Percentiles rank a stretch among this genome's conserved stretches.
These are phyloP conservation scores for Phytophthora fragariae DNA, from an alignment of 352 stramenopile genomes.

Conservation along the genomic window DNA sequence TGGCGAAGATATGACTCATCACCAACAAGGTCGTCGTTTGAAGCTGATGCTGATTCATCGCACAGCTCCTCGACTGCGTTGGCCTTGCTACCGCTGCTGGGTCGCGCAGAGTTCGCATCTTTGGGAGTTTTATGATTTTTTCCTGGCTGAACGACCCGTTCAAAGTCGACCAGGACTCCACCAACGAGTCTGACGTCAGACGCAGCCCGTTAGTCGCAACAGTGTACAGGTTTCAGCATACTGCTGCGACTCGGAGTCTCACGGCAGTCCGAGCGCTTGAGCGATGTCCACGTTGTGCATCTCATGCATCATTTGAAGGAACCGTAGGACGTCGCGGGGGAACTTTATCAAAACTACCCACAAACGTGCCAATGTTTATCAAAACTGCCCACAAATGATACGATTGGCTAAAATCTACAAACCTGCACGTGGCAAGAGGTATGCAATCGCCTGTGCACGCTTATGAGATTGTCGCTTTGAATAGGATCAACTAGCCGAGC, in stretches of 20 bases:
- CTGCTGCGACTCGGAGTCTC: too few species aligned
- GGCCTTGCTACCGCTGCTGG: background rate
- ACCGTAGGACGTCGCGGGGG: too few species aligned
- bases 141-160: slow-evolving; percentile 34
- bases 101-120: slow-evolving; percentile 10
- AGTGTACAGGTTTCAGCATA: slow-evolving; percentile 55
- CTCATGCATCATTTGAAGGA: too few species aligned
- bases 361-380: too few species aligned
- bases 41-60: background rate
- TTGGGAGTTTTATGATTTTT: slow-evolving; percentile 21
- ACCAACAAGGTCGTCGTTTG: too few species aligned
- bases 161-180: slow-evolving; percentile 41
- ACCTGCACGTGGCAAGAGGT: background rate
- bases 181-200: slow-evolving; percentile 47
- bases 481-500: slow-evolving; percentile 11
- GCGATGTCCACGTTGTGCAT: too few species aligned
- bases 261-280: too few species aligned
- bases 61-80: slow-evolving; percentile 15
- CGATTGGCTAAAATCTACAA: too few species aligned
- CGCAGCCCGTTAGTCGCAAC: slow-evolving; percentile 48
- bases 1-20: too few species aligned
- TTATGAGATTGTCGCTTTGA: background rate
- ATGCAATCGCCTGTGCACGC: slow-evolving; percentile 9
- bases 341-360: too few species aligned
- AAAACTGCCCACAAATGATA: too few species aligned